Percentiles rank a stretch among this genome's conserved stretches.
phyloP scores from a whole-genome alignment of 768 basidiomycete genomes.

The Leccinellum luteum region DNA sequence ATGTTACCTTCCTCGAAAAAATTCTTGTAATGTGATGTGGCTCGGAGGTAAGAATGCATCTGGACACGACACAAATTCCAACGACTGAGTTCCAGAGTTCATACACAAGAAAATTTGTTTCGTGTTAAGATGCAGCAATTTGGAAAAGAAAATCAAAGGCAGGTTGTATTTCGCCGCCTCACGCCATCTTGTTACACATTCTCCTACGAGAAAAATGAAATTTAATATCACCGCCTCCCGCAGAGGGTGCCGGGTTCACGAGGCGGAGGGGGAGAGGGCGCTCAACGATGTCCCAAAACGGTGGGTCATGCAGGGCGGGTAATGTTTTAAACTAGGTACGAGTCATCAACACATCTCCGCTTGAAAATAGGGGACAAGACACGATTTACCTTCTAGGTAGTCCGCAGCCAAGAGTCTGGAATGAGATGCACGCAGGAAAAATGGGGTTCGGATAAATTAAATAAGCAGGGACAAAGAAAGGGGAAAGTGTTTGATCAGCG shows the following conservation, averaged over 20 bases:
- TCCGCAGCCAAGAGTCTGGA: constrained; percentile 60
- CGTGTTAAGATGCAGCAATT: neutral
- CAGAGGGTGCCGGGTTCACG: neutral
- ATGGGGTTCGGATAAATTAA: constrained; percentile 5
- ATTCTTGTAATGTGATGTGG: neutral
- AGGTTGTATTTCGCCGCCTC: constrained; percentile 18
- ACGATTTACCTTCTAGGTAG: constrained; percentile 56
- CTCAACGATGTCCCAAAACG: neutral
- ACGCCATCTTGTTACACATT: neutral
- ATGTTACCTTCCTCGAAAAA: neutral
- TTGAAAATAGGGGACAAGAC: constrained; percentile 13
- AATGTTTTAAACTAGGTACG: constrained; percentile 8
- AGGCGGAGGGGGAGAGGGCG: neutral
- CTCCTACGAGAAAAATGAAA: neutral
- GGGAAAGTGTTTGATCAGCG: constrained; percentile 14
- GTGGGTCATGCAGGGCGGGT: neutral
- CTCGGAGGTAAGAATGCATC: neutral
- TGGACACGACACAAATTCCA: neutral
- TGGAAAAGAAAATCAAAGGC: neutral
- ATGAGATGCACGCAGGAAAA: neutral
- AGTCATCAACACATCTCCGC: constrained; percentile 3
- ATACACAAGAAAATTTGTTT: neutral
- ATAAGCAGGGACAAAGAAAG: neutral
- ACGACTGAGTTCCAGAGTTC: neutral
- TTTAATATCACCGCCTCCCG: neutral